These are phyloP conservation scores for Dictyostelium brefeldianum DNA, from an alignment of 78 protist genomes.

Conservation along the genomic window DNA sequence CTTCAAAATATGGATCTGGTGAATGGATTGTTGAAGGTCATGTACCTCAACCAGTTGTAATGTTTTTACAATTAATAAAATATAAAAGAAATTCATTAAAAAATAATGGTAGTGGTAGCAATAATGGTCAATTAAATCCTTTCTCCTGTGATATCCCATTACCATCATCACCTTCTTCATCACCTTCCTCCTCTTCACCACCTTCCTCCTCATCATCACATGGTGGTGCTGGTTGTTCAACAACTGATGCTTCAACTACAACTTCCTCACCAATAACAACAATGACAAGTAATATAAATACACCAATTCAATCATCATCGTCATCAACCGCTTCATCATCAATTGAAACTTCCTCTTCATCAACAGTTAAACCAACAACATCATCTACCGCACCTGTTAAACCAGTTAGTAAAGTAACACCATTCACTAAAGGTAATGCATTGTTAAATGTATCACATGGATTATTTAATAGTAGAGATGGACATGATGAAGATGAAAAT, in stretches of 20 bases:
- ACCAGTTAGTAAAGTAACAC: slow-evolving; percentile 42
- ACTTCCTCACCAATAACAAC: neutral
- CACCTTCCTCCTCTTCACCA: neutral
- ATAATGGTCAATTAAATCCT: slow-evolving; percentile 3
- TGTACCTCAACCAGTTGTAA: slow-evolving; percentile 72
- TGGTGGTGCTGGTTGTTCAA: too few relatives aligned
- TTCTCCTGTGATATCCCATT: neutral
- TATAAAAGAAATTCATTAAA: slow-evolving; percentile 41
- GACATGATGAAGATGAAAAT: neutral
- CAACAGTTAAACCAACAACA: neutral
- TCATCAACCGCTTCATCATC: slow-evolving; percentile 10
- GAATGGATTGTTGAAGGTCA: slow-evolving; percentile 79
- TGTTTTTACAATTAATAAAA: slow-evolving; percentile 43
- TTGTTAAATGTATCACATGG: slow-evolving; percentile 49
- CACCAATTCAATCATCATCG: slow-evolving; percentile 7
- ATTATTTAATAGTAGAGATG: slow-evolving; percentile 2
- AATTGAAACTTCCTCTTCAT: neutral
- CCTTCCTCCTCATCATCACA: neutral
- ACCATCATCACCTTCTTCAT: neutral
- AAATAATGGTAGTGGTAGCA: too few relatives aligned
- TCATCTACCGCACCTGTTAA: slow-evolving; percentile 1
- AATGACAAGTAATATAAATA: neutral
- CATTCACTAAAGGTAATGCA: slow-evolving; percentile 48
- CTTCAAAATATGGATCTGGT: slow-evolving; percentile 62
- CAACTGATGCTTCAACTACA: neutral